Evolutionary conservation across 805 yeast species (phyloP).

Genomic region (Clavispora vitiphila): DNA sequence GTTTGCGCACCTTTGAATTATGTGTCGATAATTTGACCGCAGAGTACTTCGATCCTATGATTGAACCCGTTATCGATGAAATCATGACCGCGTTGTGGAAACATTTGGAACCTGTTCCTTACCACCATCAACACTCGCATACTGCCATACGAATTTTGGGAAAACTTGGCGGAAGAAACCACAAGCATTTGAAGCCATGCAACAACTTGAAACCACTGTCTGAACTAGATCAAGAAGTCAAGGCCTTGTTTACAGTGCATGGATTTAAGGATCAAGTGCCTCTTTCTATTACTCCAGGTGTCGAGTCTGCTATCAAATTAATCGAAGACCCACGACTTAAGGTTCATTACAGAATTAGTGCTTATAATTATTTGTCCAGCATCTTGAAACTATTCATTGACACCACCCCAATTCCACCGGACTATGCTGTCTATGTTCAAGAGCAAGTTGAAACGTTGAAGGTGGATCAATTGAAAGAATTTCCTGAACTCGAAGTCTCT

Average conservation of each 20-base stretch:
- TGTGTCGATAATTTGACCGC: slow-evolving; percentile 97
- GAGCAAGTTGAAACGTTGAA: slow-evolving; percentile 45
- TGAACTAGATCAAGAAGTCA: slow-evolving; percentile 60
- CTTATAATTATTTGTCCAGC: slow-evolving; percentile 66
- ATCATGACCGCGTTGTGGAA: slow-evolving; percentile 91
- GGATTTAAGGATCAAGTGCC: slow-evolving; percentile 59
- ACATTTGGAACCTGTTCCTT: slow-evolving; percentile 87
- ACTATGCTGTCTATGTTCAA: slow-evolving; percentile 39
- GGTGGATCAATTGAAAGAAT: slow-evolving; percentile 31
- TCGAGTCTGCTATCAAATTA: slow-evolving; percentile 70
- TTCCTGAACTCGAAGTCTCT: slow-evolving; percentile 35
- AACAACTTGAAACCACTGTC: slow-evolving; percentile 54
- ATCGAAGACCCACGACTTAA: slow-evolving; percentile 63
- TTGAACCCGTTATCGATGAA: slow-evolving; percentile 93
- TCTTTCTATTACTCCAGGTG: slow-evolving; percentile 77
- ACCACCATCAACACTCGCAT: slow-evolving; percentile 91
- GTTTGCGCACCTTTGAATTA: slow-evolving; percentile 86
- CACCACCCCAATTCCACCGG: slow-evolving; percentile 43
- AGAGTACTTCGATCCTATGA: slow-evolving; percentile 93
- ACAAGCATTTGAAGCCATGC: slow-evolving; percentile 77
- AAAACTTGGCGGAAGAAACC: slow-evolving; percentile 92
- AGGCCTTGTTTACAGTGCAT: slow-evolving; percentile 64
- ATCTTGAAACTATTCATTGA: slow-evolving; percentile 67
- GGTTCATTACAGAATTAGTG: slow-evolving; percentile 66
- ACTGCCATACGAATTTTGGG: slow-evolving; percentile 91